phyloP scores from a whole-genome alignment of 345 rosid species.

The Carallia brachiata region DNA sequence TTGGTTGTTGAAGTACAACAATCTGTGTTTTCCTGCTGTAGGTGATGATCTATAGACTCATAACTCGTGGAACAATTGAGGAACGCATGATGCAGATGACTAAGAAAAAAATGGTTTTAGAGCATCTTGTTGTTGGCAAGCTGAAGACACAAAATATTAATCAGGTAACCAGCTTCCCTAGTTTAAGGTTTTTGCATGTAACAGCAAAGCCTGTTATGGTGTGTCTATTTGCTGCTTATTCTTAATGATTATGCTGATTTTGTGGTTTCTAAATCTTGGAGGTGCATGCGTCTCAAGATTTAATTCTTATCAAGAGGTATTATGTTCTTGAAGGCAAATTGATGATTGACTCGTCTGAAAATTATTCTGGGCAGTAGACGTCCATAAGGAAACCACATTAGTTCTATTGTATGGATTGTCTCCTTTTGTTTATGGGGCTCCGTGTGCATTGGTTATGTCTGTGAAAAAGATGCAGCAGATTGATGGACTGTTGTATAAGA shows the following conservation, averaged over 20 bases:
- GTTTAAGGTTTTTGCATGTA: not conserved
- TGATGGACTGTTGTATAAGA: too few relatives aligned
- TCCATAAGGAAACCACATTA: too few relatives aligned
- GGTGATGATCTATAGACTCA: slow-evolving; percentile 96
- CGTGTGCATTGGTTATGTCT: too few relatives aligned
- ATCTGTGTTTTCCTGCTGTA: slow-evolving; percentile 34
- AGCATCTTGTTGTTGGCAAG: slow-evolving; percentile 99
- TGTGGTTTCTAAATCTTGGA: not conserved
- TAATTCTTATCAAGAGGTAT: not conserved
- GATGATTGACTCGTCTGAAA: not conserved
- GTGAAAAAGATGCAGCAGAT: too few relatives aligned
- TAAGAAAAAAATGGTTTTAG: slow-evolving; percentile 98
- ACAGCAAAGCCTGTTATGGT: not conserved
- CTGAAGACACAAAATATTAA: slow-evolving; percentile 93
- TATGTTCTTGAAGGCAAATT: not conserved
- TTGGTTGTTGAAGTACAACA: not conserved
- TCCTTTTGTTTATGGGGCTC: too few relatives aligned
- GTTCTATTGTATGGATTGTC: too few relatives aligned
- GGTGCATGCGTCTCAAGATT: not conserved
- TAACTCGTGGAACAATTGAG: slow-evolving; percentile 92
- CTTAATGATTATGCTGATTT: not conserved
- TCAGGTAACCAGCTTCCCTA: slow-evolving; percentile 52
- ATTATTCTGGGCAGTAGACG: too few relatives aligned
- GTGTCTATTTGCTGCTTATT: not conserved
- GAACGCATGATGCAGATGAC: slow-evolving; percentile 99